Evolutionary conservation across 2,329 filamentous ascomycete species (phyloP).

Genomic region (Ophiostoma sp.): DNA sequence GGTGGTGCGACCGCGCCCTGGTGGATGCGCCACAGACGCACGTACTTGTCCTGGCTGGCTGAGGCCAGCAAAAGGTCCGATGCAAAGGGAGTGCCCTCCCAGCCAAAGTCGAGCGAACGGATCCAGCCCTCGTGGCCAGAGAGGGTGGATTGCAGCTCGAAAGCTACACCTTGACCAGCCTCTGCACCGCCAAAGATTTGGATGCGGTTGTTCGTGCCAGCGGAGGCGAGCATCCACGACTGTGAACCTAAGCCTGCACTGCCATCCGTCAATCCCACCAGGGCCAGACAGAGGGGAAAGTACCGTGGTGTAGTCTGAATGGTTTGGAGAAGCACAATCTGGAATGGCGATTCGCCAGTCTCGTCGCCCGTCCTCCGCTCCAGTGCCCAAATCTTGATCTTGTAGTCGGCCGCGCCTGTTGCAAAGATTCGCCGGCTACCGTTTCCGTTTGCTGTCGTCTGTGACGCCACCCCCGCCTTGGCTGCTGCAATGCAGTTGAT

Average conservation of each 20-base stretch:
- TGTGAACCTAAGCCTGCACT: slow-evolving; percentile 45
- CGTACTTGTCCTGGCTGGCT: slow-evolving; percentile 96
- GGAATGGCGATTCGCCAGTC: neutral
- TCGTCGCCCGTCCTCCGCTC: slow-evolving; percentile 35
- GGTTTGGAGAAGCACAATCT: slow-evolving; percentile 70
- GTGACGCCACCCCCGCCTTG: neutral
- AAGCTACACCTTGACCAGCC: slow-evolving; percentile 47
- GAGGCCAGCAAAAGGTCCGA: slow-evolving; percentile 81
- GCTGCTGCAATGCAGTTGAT: slow-evolving; percentile 66
- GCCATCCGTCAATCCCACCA: slow-evolving; percentile 70
- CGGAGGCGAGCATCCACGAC: slow-evolving; percentile 73
- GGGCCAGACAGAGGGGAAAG: slow-evolving; percentile 75
- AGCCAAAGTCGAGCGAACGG: slow-evolving; percentile 75
- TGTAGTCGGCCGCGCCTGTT: slow-evolving; percentile 79
- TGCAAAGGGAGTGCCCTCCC: slow-evolving; percentile 51
- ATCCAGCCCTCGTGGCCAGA: slow-evolving; percentile 95
- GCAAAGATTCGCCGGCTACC: slow-evolving; percentile 51
- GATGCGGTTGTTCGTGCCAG: slow-evolving; percentile 78
- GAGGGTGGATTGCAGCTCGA: slow-evolving; percentile 73
- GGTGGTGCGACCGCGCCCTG: slow-evolving; percentile 65
- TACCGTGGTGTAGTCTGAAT: slow-evolving; percentile 74
- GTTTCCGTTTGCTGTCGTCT: slow-evolving; percentile 17
- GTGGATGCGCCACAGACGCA: slow-evolving; percentile 87
- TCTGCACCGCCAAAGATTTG: slow-evolving; percentile 68
- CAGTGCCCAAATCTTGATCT: slow-evolving; percentile 69